phyloP scores from a whole-genome alignment of 805 yeast genomes.

The Tetrapisispora taiwanensis region DNA sequence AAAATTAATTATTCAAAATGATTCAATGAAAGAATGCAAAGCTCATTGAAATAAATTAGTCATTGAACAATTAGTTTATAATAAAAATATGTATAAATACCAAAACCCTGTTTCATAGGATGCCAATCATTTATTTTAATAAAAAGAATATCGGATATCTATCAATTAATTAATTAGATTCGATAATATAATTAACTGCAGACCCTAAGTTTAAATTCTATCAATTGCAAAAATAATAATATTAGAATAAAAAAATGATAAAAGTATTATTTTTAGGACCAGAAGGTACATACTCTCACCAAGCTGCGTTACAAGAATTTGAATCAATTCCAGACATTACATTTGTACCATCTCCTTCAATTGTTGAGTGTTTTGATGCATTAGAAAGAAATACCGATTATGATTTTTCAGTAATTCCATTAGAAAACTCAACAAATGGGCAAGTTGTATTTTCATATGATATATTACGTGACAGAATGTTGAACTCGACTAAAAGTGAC shows the following conservation, averaged over 20 bases:
- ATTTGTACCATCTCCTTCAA: conserved; percentile 25
- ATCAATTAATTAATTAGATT: too few species aligned
- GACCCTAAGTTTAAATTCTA: too few species aligned
- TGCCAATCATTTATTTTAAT: too few species aligned
- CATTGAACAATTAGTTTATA: neutral
- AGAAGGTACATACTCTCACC: conserved; percentile 85
- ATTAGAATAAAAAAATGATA: neutral
- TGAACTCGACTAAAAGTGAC: conserved; percentile 2
- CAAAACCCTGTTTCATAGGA: too few species aligned
- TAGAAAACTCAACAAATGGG: conserved; percentile 93
- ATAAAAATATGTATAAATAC: neutral
- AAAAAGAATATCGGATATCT: too few species aligned
- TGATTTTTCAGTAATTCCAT: conserved; percentile 74
- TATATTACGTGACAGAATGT: conserved; percentile 56
- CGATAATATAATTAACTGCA: too few species aligned
- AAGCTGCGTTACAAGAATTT: conserved; percentile 56
- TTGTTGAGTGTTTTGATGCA: conserved; percentile 55
- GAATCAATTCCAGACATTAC: conserved; percentile 26
- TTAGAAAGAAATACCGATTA: conserved; percentile 36
- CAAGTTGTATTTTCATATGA: conserved; percentile 83
- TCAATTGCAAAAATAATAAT: too few species aligned
- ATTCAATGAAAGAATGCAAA: too few species aligned
- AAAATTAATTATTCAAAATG: too few species aligned
- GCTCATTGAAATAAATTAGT: neutral
- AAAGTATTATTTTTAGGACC: conserved; percentile 81